A percentile compares a stretch with the other conserved stretches of the same genome.
Evolutionary conservation across 202 grass and related monocot species (phyloP).

Genomic region (Brachypodium distachyon): DNA sequence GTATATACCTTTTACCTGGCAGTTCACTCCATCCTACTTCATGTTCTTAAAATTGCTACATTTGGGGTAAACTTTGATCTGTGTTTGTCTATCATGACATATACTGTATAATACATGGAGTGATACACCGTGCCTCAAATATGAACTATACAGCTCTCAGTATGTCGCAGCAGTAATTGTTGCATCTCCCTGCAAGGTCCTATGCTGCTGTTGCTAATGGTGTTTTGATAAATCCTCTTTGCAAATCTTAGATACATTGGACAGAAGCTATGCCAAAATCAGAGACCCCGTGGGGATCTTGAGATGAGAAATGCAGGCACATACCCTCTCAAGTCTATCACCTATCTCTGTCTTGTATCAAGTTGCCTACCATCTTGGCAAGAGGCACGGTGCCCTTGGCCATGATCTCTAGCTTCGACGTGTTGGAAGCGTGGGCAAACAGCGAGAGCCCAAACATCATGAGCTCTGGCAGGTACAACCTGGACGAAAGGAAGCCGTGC

Average conservation of each 20-base stretch:
- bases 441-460: conserved; percentile 70
- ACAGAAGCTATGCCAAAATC: conserved; percentile 27
- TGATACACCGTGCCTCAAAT: not conserved
- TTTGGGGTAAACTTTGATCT: not conserved
- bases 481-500: conserved; percentile 91
- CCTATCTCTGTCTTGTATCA: conserved; percentile 59
- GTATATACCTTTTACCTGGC: not conserved
- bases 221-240: conserved; percentile 18
- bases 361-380: conserved; percentile 89
- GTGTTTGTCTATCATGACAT: conserved; percentile 18
- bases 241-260: conserved; percentile 18
- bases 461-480: conserved; percentile 84
- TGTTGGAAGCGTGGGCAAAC: conserved; percentile 71
- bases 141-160: conserved; percentile 20
- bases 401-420: conserved; percentile 94
- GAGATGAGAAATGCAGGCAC: conserved; percentile 19
- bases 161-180: conserved; percentile 8
- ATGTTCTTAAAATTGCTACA: not conserved
- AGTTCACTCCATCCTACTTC: not conserved
- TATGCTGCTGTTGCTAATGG: conserved; percentile 9
- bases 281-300: conserved; percentile 30
- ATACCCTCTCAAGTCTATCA: conserved; percentile 1
- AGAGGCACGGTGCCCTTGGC: conserved; percentile 83
- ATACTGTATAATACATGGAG: conserved; percentile 9
- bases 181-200: not conserved